A percentile compares a stretch with the other conserved stretches of the same genome.
Conservation (phyloP, 2,329 filamentous ascomycete genomes). For the Fusarium sp. region DNA sequence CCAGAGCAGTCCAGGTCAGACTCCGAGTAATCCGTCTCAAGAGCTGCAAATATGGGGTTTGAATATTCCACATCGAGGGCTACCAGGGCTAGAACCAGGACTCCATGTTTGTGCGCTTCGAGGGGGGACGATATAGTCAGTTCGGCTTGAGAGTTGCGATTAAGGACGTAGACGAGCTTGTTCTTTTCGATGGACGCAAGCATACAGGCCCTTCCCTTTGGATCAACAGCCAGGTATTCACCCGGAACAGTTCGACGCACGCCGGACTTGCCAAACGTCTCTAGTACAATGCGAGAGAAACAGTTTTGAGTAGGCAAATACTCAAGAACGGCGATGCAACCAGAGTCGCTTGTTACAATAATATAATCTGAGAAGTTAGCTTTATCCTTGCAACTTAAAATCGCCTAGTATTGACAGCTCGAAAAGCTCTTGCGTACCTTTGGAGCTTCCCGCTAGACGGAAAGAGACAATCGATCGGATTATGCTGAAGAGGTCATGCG, state of each 20-base stretch:
- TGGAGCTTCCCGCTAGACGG: constrained; percentile 89
- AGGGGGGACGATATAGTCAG: constrained; percentile 96
- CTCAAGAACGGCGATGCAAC: constrained; percentile 93
- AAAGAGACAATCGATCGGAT: constrained; percentile 90
- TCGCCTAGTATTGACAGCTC: constrained; percentile 35
- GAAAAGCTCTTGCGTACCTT: constrained; percentile 72
- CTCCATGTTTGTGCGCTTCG: constrained; percentile 93
- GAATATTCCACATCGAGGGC: constrained; percentile 95
- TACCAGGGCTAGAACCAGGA: constrained; percentile 86
- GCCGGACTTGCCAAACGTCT: constrained; percentile 98
- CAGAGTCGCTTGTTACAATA: constrained; percentile 93
- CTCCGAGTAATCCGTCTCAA: constrained; percentile 95
- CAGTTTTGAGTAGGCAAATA: constrained; percentile 86
- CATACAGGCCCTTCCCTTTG: constrained; percentile 93
- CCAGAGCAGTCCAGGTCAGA: constrained; percentile 90
- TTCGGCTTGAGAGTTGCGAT: constrained; percentile 94
- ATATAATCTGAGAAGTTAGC: constrained; percentile 79
- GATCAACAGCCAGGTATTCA: constrained; percentile 94
- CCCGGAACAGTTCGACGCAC: constrained; percentile 92
- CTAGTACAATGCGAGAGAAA: constrained; percentile 88
- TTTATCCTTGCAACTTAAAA: not conserved
- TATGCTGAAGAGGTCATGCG: constrained; percentile 96
- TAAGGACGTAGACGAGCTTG: constrained; percentile 98
- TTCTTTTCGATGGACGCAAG: constrained; percentile 97
- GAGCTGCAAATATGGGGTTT: constrained; percentile 92